These are phyloP conservation scores for Eucalyptus sp. DNA, from an alignment of 345 rosid genomes.

Conservation along the genomic window DNA sequence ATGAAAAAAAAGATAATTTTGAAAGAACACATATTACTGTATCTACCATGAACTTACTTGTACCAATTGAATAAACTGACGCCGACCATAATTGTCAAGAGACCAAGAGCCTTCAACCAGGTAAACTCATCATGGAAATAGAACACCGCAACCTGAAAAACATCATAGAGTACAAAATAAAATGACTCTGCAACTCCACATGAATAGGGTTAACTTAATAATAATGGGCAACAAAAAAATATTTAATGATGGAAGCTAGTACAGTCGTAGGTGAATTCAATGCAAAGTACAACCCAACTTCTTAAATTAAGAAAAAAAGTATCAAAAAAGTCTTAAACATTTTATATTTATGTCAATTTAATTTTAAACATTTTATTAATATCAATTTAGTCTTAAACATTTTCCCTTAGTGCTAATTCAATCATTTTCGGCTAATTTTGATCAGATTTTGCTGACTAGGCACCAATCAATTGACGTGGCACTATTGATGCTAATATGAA, in stretches of 20 bases:
- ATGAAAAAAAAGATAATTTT: not conserved
- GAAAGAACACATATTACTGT: not conserved
- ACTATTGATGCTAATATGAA: fast-evolving
- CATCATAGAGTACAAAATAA: not conserved
- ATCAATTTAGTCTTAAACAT: too few relatives aligned
- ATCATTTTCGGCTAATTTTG: too few relatives aligned
- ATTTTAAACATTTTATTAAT: too few relatives aligned
- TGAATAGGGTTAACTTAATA: not conserved
- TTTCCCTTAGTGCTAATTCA: too few relatives aligned
- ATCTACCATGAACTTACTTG: conserved; percentile 65
- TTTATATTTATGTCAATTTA: too few relatives aligned
- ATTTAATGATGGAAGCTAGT: not conserved
- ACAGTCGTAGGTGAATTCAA: too few relatives aligned
- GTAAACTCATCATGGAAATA: conserved; percentile 93
- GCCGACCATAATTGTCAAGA: conserved; percentile 69
- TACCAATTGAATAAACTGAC: conserved; percentile 95
- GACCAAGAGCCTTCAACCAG: conserved; percentile 88
- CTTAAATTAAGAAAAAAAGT: too few relatives aligned
- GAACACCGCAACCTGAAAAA: conserved; percentile 84
- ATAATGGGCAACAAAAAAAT: not conserved
- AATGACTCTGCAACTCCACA: not conserved
- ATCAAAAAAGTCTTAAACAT: too few relatives aligned
- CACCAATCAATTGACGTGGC: fast-evolving
- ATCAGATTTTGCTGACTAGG: too few relatives aligned
- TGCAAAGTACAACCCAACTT: too few relatives aligned